phyloP scores from a whole-genome alignment of 805 yeast species.

The Candida schatavii region DNA sequence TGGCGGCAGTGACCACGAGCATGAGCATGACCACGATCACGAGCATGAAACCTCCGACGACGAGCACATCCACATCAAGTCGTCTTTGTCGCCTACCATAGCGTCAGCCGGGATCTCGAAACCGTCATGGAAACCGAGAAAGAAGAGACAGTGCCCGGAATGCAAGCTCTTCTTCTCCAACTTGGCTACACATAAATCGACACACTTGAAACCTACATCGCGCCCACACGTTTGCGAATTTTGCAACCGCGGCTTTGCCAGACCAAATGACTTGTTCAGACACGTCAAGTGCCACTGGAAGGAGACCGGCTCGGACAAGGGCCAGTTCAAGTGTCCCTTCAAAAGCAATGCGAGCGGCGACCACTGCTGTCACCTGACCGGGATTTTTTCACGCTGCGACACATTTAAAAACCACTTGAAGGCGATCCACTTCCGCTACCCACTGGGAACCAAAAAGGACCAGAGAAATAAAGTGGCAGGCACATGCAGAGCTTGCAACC shows the following conservation, averaged over 20 bases:
- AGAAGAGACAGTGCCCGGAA: conserved; percentile 69
- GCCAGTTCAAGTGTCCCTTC: conserved; percentile 80
- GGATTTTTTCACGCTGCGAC: conserved; percentile 85
- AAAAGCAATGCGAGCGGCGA: conserved; percentile 30
- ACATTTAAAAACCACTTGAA: conserved; percentile 88
- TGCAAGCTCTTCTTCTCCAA: conserved; percentile 71
- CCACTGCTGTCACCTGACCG: conserved; percentile 72
- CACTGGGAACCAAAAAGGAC: conserved; percentile 78
- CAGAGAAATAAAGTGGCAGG: conserved; percentile 71
- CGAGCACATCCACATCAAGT: neutral
- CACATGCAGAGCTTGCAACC: conserved; percentile 73
- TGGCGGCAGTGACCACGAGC: neutral
- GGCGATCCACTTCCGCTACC: conserved; percentile 87
- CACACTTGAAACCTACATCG: conserved; percentile 67
- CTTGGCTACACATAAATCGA: conserved; percentile 78
- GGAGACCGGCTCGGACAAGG: conserved; percentile 62
- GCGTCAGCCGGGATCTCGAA: neutral
- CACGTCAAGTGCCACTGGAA: conserved; percentile 86
- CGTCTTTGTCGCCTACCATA: neutral
- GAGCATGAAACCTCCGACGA: neutral
- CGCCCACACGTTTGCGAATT: conserved; percentile 77
- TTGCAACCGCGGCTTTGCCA: conserved; percentile 81
- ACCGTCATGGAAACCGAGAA: conserved; percentile 45
- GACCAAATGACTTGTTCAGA: conserved; percentile 82
- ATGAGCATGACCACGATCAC: neutral